phyloP scores from a whole-genome alignment of 371 early-diverging fungal species.

The Gilbertella persicaria region DNA sequence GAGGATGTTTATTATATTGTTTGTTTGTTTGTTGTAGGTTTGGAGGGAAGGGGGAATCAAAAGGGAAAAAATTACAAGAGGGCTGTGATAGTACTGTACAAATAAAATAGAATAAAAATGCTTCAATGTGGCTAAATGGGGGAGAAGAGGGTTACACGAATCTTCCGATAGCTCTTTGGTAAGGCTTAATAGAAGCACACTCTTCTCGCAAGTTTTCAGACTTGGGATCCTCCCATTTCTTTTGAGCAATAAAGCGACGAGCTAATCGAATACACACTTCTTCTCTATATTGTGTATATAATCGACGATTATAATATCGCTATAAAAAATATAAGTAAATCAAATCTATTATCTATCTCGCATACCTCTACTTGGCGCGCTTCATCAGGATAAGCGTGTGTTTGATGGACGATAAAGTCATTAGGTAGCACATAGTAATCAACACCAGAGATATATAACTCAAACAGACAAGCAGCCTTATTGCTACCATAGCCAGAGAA shows the following conservation, averaged over 20 bases:
- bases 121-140: too few species aligned
- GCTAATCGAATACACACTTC: conserved; percentile 62
- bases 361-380: conserved; percentile 56
- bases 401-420: conserved; percentile 65
- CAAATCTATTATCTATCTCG: background rate
- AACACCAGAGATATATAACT: conserved; percentile 62
- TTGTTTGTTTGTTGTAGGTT: background rate
- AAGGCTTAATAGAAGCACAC: conserved; percentile 41
- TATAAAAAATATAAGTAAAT: conserved; percentile 21
- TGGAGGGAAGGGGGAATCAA: too few species aligned
- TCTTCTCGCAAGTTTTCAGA: conserved; percentile 46
- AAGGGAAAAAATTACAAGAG: conserved; percentile 4
- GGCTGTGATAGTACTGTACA: background rate
- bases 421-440: conserved; percentile 60
- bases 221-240: conserved; percentile 48
- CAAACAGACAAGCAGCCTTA: conserved; percentile 68
- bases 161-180: conserved; percentile 27
- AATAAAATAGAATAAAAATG: conserved; percentile 1
- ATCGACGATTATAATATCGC: conserved; percentile 61
- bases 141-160: conserved; percentile 13
- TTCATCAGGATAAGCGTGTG: conserved; percentile 60
- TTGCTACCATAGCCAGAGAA: conserved; percentile 70
- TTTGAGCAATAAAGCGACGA: conserved; percentile 51
- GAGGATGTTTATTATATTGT: background rate
- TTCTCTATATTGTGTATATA: conserved; percentile 62